phyloP scores from a whole-genome alignment of 192 early-diverging fungal genomes.

The Phlyctochytrium planicorne region DNA sequence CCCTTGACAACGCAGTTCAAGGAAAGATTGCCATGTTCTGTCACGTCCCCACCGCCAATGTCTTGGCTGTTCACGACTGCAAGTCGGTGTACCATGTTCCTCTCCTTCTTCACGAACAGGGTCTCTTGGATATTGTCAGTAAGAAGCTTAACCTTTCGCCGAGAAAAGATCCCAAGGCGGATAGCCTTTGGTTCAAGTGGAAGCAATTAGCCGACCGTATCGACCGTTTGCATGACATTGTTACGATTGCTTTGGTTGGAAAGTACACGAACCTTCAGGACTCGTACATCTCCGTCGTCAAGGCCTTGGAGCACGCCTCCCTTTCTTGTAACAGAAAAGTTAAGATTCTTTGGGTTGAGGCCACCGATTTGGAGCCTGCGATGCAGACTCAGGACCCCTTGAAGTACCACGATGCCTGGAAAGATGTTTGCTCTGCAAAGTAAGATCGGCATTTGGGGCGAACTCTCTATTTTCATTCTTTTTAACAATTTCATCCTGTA shows the following conservation, averaged over 20 bases:
- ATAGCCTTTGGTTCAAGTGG: conserved; percentile 81
- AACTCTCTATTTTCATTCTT: neutral
- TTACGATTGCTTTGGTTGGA: conserved; percentile 90
- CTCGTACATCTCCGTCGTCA: conserved; percentile 95
- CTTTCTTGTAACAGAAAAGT: conserved; percentile 85
- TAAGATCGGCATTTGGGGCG: neutral
- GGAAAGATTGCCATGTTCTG: conserved; percentile 99
- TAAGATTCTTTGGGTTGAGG: conserved; percentile 83
- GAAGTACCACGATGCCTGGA: conserved; percentile 97
- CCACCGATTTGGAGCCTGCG: conserved; percentile 80
- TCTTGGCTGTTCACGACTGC: conserved; percentile 95
- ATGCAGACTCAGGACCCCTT: conserved; percentile 76
- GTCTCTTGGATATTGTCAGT: conserved; percentile 76
- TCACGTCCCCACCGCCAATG: conserved; percentile 90
- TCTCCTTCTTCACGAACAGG: conserved; percentile 83
- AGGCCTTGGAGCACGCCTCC: conserved; percentile 92
- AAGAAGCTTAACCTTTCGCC: conserved; percentile 77
- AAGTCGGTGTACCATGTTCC: conserved; percentile 97
- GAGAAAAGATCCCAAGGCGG: conserved; percentile 55
- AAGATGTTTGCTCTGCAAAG: conserved; percentile 78
- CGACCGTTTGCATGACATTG: conserved; percentile 75
- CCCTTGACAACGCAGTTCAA: conserved; percentile 79
- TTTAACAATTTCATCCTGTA: conserved; percentile 14
- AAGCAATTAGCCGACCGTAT: conserved; percentile 73
- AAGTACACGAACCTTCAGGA: conserved; percentile 97